Base-by-base conservation (phyloP, 768 basidiomycete species). In the Suillus brevipes region DNA sequence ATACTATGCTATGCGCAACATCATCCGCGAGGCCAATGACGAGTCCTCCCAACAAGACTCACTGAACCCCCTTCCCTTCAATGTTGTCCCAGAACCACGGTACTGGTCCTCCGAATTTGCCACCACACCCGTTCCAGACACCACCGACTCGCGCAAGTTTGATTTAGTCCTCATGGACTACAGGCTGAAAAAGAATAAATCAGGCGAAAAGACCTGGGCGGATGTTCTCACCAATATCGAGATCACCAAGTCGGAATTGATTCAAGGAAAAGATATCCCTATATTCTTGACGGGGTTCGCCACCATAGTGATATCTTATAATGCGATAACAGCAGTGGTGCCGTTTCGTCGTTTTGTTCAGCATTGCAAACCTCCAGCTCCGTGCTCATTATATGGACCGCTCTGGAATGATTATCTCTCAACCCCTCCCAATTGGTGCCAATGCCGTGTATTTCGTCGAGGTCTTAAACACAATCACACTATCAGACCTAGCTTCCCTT, bases 121-220 rank as follows among this genome's bases (percentile, higher is more conserved):
- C 5, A 42, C 7, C 31, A 42, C 6, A 5, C 12, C 59, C 13
- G 2, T 60, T 6, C 9, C 16, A 47, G 40, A 60, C 0, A 0
- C 9, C 28, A 28, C 40, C 3, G 4, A 49, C 8, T 28, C 3
- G 14, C 4, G 7, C 3, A 25, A 60, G 23, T 40, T 40, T 60
- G 59, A 60, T 34, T 7, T 60, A 6, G 59, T 60, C 40, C 45
- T 60, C 18, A 18, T 60, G 38, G 59, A 56, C 40, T 60, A 2
- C 1, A 8, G 31, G 53, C 8, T 34, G 45, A 47, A 47, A 13
- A 47, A 47, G 2, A 40, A 14, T 43, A 3, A 8, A 43, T 20
- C 13, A 13, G 13, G 12, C 0, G 1, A 49, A 49, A 34, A 55
- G 8, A 34, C 18, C 53, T 55, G 31, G 53, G 8, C 31, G 2